Base-by-base conservation (phyloP, 768 basidiomycete genomes). In the Tylopilus rubrobrunneus region DNA sequence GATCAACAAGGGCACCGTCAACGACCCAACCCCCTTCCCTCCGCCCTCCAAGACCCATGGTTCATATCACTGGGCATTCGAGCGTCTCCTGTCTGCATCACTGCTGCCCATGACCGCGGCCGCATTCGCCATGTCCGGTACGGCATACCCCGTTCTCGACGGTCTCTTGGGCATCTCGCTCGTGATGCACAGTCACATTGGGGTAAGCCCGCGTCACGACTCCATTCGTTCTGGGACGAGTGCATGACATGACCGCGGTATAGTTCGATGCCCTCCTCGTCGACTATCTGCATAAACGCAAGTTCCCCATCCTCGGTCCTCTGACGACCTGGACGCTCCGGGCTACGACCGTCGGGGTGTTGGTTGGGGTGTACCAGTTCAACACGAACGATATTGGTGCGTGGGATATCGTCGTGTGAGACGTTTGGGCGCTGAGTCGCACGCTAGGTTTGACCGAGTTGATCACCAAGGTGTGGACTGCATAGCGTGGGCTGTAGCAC, bases 381-480 rank as follows among this genome's bases (percentile, higher is more conserved):
- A 98, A 98, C 76, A 98, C 97, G 41, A 93, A 96, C 67, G 96
- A 98, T 68, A 85, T 99, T 58, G 95, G 97, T 97, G 36, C 14
- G 36, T 37, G 33, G 36, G 36, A 15, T 37, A 31, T 37, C 10
- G 56, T 53, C 39, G 40, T 29, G 29, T 44, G 10, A 48, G 23
- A 7, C 44, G 19, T 25, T 25, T 6, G 41, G 42, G 31, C 21
- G 34, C 52, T 49, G 21, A 56, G n/a, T 53, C 37, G 10, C 49
- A 51, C 14, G 7, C 36, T 48, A 94, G 93, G 93, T 62, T 71
- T 95, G 49, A 91, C 90, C 7, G 92, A 97, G 73, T 75, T 95
- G 52, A 84, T 94, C 64, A 76, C 83, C 51, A 86, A 83, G 68
- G 80, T 84, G 41, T 98, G 94, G 94, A 76, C 78, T 52, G 92